Evolutionary conservation across 2,329 filamentous ascomycete species (phyloP).

Genomic region (Trichoderma lentiforme): DNA sequence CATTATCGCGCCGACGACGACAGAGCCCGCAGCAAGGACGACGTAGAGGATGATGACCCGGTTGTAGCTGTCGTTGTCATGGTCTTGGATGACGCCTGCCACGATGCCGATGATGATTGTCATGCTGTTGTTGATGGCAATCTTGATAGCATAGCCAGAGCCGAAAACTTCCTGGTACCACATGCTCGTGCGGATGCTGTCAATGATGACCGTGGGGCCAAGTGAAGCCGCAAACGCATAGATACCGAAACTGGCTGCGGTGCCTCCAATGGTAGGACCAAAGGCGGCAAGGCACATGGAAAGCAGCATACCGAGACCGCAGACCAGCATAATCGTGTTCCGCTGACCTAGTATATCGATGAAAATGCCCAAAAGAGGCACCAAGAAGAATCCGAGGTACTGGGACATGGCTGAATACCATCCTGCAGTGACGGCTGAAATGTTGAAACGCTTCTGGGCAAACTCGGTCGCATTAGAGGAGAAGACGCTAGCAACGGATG

Average conservation of each 20-base stretch:
- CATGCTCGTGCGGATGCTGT: slow-evolving; percentile 57
- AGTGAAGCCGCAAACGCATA: slow-evolving; percentile 55
- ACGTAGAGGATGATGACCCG: slow-evolving; percentile 56
- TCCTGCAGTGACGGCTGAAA: slow-evolving; percentile 52
- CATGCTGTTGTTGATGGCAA: slow-evolving; percentile 62
- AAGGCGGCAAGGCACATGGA: slow-evolving; percentile 56
- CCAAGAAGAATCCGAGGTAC: slow-evolving; percentile 56
- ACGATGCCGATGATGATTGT: slow-evolving; percentile 58
- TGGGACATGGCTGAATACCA: slow-evolving; percentile 59
- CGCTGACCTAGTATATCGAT: slow-evolving; percentile 55
- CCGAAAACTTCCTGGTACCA: slow-evolving; percentile 60
- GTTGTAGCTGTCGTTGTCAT: slow-evolving; percentile 53
- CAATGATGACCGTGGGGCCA: slow-evolving; percentile 58
- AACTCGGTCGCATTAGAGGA: slow-evolving; percentile 58
- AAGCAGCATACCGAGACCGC: slow-evolving; percentile 46
- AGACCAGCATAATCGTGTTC: slow-evolving; percentile 51
- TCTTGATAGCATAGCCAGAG: slow-evolving; percentile 57
- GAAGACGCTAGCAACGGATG: slow-evolving; percentile 53
- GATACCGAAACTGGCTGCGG: slow-evolving; percentile 57
- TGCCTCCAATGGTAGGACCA: slow-evolving; percentile 46
- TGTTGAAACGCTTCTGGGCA: slow-evolving; percentile 56
- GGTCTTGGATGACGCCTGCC: slow-evolving; percentile 57
- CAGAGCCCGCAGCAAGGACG: slow-evolving; percentile 47
- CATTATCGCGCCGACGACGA: slow-evolving; percentile 43
- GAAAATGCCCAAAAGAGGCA: slow-evolving; percentile 53